phyloP scores from a whole-genome alignment of 768 basidiomycete species.

The Sporobolomyces pararoseus region DNA sequence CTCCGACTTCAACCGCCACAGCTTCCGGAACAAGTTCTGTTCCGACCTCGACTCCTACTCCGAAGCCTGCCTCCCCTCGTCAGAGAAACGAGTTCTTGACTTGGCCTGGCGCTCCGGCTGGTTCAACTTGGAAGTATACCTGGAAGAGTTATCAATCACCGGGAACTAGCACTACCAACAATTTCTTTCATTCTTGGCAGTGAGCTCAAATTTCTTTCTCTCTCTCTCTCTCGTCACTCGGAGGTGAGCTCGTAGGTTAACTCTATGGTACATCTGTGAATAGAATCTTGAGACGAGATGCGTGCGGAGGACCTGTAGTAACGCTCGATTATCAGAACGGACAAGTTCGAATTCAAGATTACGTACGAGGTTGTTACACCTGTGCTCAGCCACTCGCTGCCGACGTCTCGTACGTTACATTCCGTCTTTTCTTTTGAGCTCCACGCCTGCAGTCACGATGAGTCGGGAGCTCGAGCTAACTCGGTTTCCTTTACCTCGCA shows the following conservation, averaged over 20 bases:
- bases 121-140: constrained; percentile 17
- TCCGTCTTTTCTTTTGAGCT: not conserved
- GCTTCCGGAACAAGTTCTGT: not conserved
- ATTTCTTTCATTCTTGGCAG: constrained; percentile 31
- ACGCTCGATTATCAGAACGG: constrained; percentile 32
- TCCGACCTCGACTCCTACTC: not conserved
- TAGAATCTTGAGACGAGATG: constrained; percentile 27
- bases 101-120: constrained; percentile 24
- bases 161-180: not conserved
- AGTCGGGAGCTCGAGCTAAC: not conserved
- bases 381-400: not conserved
- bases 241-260: no score
- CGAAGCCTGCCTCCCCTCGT: not conserved
- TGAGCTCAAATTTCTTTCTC: not conserved
- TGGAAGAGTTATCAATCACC: constrained; percentile 20
- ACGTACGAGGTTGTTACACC: not conserved
- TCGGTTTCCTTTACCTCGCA: not conserved
- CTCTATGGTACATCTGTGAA: no score
- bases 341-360: constrained; percentile 16
- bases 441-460: no score
- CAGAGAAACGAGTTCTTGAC: constrained; percentile 14
- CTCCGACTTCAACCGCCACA: constrained; percentile 1
- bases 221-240: not conserved
- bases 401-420: not conserved
- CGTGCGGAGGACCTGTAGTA: constrained; percentile 18